Evolutionary conservation across 495 filamentous ascomycete species (phyloP), one percentile per base, ranked within the genome.

Genomic region (Aspergillus baeticus): DNA sequence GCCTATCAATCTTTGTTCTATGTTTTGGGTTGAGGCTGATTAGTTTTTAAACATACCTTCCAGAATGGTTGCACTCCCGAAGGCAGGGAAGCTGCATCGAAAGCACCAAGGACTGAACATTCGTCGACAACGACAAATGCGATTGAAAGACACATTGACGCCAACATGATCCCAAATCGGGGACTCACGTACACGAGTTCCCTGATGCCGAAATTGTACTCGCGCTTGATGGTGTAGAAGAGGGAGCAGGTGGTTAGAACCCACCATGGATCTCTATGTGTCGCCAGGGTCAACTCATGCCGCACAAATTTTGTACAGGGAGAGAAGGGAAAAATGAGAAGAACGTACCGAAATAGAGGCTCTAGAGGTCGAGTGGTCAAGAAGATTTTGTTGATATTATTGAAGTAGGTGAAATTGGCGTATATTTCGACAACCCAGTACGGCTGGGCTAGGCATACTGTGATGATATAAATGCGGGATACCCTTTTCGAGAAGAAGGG

Each of bases 221-320:
- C 65, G 29, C 66, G 72, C 41, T 79, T 79, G 57, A 85, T 82
- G 26, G 72, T 79, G 62, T 73, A 82, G 64, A 84, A 76, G 7
- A 85, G 70, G 10, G 58, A 71, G 53, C 70, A 46, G 4, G 72
- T 76, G 0, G 79, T 84, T 63, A 78, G 79, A 15, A 85, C 67
- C 82, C 82, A 85, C 82, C 82, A 85, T 0, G 82, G 82, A 54
- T 85, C 82, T 5, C 79, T 80, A n/a, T 33, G n/a, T 3, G 33
- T n/a, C 6, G 22, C n/a, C n/a, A n/a, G n/a, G n/a, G n/a, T n/a
- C n/a, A n/a, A n/a, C n/a, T n/a, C n/a, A n/a, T n/a, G n/a, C n/a
- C n/a, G n/a, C n/a, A n/a, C n/a, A n/a, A n/a, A n/a, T n/a, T n/a
- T 17, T 6, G 26, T 29, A 4, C 4, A 4, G 18, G 1, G 23